Evolutionary conservation across 2,329 filamentous ascomycete species (phyloP), one percentile per base, ranked within the genome.

Genomic region (Colletotrichum theobromicola): DNA sequence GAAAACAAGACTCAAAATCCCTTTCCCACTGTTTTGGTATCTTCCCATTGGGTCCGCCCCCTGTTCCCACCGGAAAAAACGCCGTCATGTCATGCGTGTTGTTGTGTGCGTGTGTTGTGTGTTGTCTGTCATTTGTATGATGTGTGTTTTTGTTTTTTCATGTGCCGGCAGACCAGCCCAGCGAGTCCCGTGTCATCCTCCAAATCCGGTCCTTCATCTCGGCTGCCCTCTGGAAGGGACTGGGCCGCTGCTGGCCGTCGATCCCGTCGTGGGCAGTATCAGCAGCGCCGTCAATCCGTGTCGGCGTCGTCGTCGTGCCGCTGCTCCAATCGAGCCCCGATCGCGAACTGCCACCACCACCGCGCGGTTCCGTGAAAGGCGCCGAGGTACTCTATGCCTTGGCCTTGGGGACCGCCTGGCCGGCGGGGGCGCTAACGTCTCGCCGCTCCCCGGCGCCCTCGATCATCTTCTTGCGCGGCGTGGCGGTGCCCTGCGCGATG

Each of bases 401-500:
- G 28, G 57, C 62, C 72, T 75, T 75, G 57, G 72, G 72, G 16
- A 58, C 58, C 64, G 70, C 46, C 65, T 70, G 69, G 16, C 70
- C 73, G 55, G 73, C 73, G 37, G 88, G 87, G 28, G 87, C 88
- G 80, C 88, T 90, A 77, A 87, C 83, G 55, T 89, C 84, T 77
- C 88, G 85, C 79, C 87, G 83, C 70, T 82, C 82, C 61, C 78
- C 81, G 26, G 83, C 83, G 30, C 87, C 90, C 75, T 88, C 85
- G 50, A 90, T 81, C 87, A 90, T 90, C 81, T 89, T 88, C 83
- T 89, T 91, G 75, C 87, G 85, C 12, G 91, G 91, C 53, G 93
- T 93, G 74, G 88, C 85, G 7, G 90, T 88, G 4, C 90, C 91
- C 67, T 91, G 88, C 6, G 92, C 91, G 72, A 93, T 90, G 81